These are phyloP conservation scores for Pyrenophora seminiperda DNA, from an alignment of 2,329 filamentous ascomycete species.

Conservation along the genomic window DNA sequence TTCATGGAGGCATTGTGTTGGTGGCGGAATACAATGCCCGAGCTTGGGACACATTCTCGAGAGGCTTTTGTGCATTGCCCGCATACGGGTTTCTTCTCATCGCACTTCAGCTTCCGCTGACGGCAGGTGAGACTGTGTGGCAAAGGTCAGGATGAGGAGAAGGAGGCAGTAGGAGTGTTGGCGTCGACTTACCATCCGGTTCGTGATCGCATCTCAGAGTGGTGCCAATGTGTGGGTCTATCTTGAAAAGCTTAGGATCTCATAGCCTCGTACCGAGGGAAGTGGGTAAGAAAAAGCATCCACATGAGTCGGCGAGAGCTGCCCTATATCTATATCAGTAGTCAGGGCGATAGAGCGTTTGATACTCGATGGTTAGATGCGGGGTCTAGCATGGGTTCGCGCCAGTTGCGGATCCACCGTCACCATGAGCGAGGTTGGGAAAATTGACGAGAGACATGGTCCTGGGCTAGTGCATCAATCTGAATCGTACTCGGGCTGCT, in stretches of 20 bases:
- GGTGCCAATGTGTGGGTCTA: conserved; percentile 22
- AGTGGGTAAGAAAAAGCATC: conserved; percentile 30
- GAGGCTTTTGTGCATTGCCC: conserved; percentile 66
- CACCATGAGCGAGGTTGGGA: conserved; percentile 31
- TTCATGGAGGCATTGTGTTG: conserved; percentile 74
- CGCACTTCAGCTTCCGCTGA: conserved; percentile 67
- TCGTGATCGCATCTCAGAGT: conserved; percentile 45
- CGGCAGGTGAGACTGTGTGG: conserved; percentile 57
- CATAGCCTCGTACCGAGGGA: conserved; percentile 28
- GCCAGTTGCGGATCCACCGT: conserved; percentile 39
- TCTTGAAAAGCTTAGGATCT: conserved; percentile 15
- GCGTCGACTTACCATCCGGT: conserved; percentile 46
- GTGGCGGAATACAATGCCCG: conserved; percentile 69
- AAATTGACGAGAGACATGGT: conserved; percentile 31
- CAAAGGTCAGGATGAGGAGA: conserved; percentile 12
- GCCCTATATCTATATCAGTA: conserved; percentile 41
- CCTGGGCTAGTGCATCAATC: conserved; percentile 35
- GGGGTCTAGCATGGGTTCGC: conserved; percentile 45
- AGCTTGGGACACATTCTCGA: conserved; percentile 64
- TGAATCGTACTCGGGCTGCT: conserved; percentile 37
- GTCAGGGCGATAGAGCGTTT: conserved; percentile 30
- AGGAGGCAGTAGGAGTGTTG: conserved; percentile 2
- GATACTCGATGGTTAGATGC: conserved; percentile 36
- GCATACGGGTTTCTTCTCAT: conserved; percentile 65
- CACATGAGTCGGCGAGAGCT: conserved; percentile 32